phyloP scores from a whole-genome alignment of 2,329 filamentous ascomycete genomes.

The Scedosporium aurantiacum region DNA sequence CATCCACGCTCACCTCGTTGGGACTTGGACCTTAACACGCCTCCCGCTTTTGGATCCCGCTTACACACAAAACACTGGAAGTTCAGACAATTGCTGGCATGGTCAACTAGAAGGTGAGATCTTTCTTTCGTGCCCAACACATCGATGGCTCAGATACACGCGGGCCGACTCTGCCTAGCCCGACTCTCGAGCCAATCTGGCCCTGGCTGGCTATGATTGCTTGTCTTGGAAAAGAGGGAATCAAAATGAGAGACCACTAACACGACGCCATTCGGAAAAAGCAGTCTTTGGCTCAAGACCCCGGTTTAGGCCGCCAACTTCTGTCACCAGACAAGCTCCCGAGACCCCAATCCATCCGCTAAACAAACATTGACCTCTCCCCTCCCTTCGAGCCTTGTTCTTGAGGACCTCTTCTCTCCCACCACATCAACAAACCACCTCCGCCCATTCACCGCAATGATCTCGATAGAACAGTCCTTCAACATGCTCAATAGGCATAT shows the following conservation, averaged over 20 bases:
- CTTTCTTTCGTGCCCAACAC: not conserved
- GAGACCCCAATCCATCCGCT: not conserved
- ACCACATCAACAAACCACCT: not conserved
- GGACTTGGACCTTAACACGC: too few relatives aligned
- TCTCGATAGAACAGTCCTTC: constrained; percentile 3
- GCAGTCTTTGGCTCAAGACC: not conserved
- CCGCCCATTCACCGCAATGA: not conserved
- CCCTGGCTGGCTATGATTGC: not conserved
- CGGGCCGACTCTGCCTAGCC: not conserved
- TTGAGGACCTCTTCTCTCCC: not conserved
- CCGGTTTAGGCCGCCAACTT: not conserved
- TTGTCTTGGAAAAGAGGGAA: not conserved
- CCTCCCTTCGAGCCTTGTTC: not conserved
- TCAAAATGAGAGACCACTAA: not conserved
- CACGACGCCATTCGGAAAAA: not conserved
- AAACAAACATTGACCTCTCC: not conserved
- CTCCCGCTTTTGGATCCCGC: too few relatives aligned
- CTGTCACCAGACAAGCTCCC: not conserved
- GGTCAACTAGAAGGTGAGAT: constrained; percentile 2
- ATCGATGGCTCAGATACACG: not conserved
- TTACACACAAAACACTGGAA: too few relatives aligned
- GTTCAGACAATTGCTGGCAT: not conserved
- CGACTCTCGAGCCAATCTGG: not conserved
- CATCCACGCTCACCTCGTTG: too few relatives aligned
- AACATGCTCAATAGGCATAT: constrained; percentile 4